Percentiles rank a stretch among this genome's conserved stretches.
These are phyloP conservation scores for Nissolia schottii DNA, from an alignment of 306 rosid species.

Conservation along the genomic window DNA sequence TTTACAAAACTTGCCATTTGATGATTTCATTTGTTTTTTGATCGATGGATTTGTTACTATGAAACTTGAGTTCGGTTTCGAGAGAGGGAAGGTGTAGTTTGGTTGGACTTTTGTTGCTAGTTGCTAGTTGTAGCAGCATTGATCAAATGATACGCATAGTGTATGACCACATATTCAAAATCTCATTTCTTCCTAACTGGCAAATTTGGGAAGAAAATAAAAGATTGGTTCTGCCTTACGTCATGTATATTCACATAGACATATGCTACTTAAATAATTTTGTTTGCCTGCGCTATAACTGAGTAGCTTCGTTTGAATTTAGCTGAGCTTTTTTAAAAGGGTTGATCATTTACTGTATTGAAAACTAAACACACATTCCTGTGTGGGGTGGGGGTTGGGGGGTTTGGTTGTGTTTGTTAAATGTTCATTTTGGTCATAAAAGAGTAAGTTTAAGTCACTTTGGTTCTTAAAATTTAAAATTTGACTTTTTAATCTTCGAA, in stretches of 20 bases:
- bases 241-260: not conserved
- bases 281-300: not conserved
- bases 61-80: not conserved
- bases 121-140: conserved; percentile 1
- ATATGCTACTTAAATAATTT: not conserved
- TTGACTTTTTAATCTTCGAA: too few species aligned
- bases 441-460: too few species aligned
- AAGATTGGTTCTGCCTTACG: not conserved
- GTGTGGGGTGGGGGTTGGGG: too few species aligned
- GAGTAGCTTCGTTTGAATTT: not conserved
- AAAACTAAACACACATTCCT: too few species aligned
- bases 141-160: not conserved
- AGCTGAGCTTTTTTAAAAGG: not conserved
- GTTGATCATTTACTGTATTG: not conserved
- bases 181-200: not conserved
- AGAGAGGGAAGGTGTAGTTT: not conserved
- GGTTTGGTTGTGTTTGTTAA: too few species aligned
- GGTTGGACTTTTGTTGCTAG: not conserved
- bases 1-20: conserved; percentile 1
- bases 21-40: conserved; percentile 16
- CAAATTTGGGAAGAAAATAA: conserved; percentile 7
- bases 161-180: not conserved
- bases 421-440: too few species aligned
- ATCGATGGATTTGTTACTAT: conserved; percentile 11
- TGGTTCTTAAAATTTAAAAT: too few species aligned